Conservation (phyloP, 75 land plant genomes). For the Pinus albicaulis region DNA sequence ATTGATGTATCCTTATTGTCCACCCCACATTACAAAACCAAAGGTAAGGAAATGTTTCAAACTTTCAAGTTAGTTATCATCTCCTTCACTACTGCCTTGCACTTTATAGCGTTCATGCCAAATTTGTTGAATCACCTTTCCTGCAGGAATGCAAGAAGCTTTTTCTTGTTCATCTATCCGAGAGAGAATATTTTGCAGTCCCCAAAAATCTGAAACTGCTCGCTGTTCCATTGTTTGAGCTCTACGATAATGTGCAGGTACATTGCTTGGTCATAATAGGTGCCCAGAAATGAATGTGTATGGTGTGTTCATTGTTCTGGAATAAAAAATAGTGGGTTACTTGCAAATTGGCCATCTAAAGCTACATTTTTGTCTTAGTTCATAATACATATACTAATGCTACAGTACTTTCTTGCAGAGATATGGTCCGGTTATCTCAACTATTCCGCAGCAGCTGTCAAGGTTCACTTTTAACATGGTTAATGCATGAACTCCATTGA, state of each 20-base stretch:
- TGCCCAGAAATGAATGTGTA: not conserved
- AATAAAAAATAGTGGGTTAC: not conserved
- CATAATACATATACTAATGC: conserved; percentile 2
- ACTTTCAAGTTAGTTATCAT: not conserved
- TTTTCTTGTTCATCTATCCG: conserved; percentile 86
- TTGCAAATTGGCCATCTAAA: too few relatives aligned
- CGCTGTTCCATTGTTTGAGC: conserved; percentile 97
- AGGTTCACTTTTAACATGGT: conserved; percentile 72
- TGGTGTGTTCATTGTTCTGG: not conserved
- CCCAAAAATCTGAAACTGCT: conserved; percentile 94
- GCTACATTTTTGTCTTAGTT: not conserved
- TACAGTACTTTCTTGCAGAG: conserved; percentile 45
- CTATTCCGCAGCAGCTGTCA: conserved; percentile 93
- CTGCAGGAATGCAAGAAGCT: conserved; percentile 97
- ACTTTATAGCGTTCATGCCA: not conserved
- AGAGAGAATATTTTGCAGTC: conserved; percentile 96
- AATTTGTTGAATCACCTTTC: not conserved
- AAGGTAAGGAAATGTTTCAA: conserved; percentile 48
- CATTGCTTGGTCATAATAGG: not conserved
- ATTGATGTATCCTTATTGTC: conserved; percentile 92
- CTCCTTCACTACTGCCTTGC: not conserved
- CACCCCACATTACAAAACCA: conserved; percentile 97
- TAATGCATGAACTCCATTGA: too few relatives aligned
- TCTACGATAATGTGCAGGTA: conserved; percentile 99
- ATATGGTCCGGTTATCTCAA: conserved; percentile 94